phyloP scores from a whole-genome alignment of 2,329 filamentous ascomycete genomes.

The Bimuria novae-zelandiae region DNA sequence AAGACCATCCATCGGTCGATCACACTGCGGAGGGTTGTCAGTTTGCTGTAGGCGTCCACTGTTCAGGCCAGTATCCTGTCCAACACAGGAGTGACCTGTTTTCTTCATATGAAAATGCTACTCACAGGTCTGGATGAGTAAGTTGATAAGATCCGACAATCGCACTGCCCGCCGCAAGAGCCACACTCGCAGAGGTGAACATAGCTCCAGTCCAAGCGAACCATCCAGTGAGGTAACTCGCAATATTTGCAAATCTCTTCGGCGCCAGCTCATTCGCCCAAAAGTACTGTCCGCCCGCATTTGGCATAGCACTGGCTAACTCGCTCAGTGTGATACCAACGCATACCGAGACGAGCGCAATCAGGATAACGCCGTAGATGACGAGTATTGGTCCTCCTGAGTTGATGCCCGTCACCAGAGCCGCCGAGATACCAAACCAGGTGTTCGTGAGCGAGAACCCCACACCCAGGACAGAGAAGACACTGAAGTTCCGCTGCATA shows the following conservation, averaged over 20 bases:
- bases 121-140: slow-evolving; percentile 58
- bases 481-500: slow-evolving; percentile 54
- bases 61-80: neutral
- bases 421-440: slow-evolving; percentile 57
- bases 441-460: slow-evolving; percentile 58
- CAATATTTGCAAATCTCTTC: slow-evolving; percentile 50
- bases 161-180: slow-evolving; percentile 54
- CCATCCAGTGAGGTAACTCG: slow-evolving; percentile 56
- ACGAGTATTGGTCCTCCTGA: slow-evolving; percentile 55
- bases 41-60: neutral
- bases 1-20: slow-evolving; percentile 46
- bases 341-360: slow-evolving; percentile 52
- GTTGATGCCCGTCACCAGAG: slow-evolving; percentile 56
- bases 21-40: slow-evolving; percentile 24
- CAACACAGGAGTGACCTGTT: neutral
- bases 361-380: slow-evolving; percentile 56
- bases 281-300: slow-evolving; percentile 58
- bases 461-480: slow-evolving; percentile 56
- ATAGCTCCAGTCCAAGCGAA: slow-evolving; percentile 60
- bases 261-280: slow-evolving; percentile 57
- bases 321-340: slow-evolving; percentile 55
- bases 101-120: slow-evolving; percentile 4
- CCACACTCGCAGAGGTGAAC: slow-evolving; percentile 59
- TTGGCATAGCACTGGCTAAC: slow-evolving; percentile 55
- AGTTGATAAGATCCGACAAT: slow-evolving; percentile 59